phyloP scores from a whole-genome alignment of 2,329 filamentous ascomycete species.

The Aspergillus sp. region DNA sequence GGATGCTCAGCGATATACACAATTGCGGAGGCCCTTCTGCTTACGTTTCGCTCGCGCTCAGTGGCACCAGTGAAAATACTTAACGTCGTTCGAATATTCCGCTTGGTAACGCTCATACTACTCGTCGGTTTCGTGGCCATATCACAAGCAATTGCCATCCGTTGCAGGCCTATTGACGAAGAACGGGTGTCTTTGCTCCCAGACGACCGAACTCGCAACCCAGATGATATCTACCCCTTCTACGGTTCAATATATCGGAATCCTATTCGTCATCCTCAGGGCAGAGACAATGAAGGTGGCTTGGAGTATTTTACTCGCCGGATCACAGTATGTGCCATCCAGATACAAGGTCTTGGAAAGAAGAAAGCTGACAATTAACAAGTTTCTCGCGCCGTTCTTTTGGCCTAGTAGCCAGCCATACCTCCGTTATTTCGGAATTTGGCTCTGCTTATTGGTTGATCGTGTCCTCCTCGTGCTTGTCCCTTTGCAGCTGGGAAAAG shows the following conservation, averaged over 20 bases:
- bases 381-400: slow-evolving; percentile 71
- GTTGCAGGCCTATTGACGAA: slow-evolving; percentile 9
- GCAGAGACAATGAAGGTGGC: background rate
- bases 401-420: slow-evolving; percentile 63
- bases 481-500: slow-evolving; percentile 72
- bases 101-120: slow-evolving; percentile 10
- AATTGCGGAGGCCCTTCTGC: slow-evolving; percentile 48
- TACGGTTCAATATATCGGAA: slow-evolving; percentile 14
- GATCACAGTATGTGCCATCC: background rate
- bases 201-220: slow-evolving; percentile 1
- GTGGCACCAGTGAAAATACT: slow-evolving; percentile 10
- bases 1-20: slow-evolving; percentile 57
- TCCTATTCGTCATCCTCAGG: background rate
- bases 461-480: slow-evolving; percentile 70
- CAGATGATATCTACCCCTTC: slow-evolving; percentile 8
- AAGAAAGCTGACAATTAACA: slow-evolving; percentile 4
- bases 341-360: background rate
- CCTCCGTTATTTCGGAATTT: slow-evolving; percentile 63
- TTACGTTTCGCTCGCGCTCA: slow-evolving; percentile 33
- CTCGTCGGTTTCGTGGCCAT: slow-evolving; percentile 10
- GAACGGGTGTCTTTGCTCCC: slow-evolving; percentile 15
- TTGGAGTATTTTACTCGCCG: background rate
- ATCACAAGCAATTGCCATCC: slow-evolving; percentile 3
- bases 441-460: slow-evolving; percentile 59
- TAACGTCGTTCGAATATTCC: slow-evolving; percentile 8